Percentiles rank a stretch among this genome's conserved stretches.
These are phyloP conservation scores for Pythium dissotocum DNA, from an alignment of 352 stramenopile species.

Conservation along the genomic window DNA sequence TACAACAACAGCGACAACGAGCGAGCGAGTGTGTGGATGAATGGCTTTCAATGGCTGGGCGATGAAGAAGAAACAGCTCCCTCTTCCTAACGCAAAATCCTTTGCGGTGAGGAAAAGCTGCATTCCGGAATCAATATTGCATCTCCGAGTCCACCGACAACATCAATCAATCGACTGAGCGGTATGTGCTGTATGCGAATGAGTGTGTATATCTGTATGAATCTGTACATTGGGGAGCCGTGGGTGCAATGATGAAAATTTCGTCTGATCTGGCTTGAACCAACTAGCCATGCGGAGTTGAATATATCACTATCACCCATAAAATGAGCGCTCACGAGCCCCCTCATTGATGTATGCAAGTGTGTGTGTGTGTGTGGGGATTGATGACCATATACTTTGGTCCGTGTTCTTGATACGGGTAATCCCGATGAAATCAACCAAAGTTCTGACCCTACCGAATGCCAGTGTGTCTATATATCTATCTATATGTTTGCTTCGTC, in stretches of 20 bases:
- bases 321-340: constrained; percentile 80
- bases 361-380: constrained; percentile 30
- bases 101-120: constrained; percentile 75
- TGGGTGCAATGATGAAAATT: constrained; percentile 84
- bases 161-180: not conserved
- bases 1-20: too few species aligned
- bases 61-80: constrained; percentile 86
- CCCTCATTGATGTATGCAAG: constrained; percentile 16
- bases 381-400: constrained; percentile 90
- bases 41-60: constrained; percentile 35
- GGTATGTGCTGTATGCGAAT: constrained; percentile 31
- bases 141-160: constrained; percentile 65
- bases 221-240: constrained; percentile 22
- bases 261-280: constrained; percentile 87
- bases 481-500: constrained; percentile 56
- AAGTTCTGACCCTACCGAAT: constrained; percentile 76
- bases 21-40: constrained; percentile 16
- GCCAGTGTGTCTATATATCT: constrained; percentile 21
- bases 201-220: constrained; percentile 26
- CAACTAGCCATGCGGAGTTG: constrained; percentile 90
- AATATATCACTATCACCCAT: constrained; percentile 94
- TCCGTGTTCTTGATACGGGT: constrained; percentile 92
- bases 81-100: constrained; percentile 78
- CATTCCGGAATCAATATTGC: constrained; percentile 91
- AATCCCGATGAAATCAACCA: constrained; percentile 90